Evolutionary conservation across 306 rosid genomes (phyloP), one percentile per base, ranked within the genome.

Genomic region (Cucurbita argyrosperma): DNA sequence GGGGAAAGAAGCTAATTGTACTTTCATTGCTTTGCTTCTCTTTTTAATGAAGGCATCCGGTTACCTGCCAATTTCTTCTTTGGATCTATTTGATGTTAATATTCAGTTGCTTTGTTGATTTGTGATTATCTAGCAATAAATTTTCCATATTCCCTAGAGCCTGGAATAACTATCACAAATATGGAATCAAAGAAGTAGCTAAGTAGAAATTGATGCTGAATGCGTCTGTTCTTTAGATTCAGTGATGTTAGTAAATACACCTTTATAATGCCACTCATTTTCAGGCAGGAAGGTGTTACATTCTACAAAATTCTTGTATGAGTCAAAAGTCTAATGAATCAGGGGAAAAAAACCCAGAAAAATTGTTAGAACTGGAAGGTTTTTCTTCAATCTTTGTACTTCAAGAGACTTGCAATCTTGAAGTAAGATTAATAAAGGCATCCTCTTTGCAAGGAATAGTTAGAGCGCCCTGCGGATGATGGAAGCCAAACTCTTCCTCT

Each of bases 361-460:
- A 15, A 5, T 0, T 13, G 46, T 61, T 21, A 66, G 23, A 43
- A 66, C 43, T 18, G 15, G 53, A 12, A 42, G 38, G 12, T 43
- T 8, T 26, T 13, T 5, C 18, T 67, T 47, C 10, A n/a, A 21
- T 21, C n/a, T 0, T 43, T 67, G 7, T 30, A 66, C 52, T 63
- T 63, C 14, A 63, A 42, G 26, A 63, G 7, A 14, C 54, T 50
- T 50, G 19, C 57, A 82, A 57, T 39, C 52, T 26, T 55, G 81
- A 80, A 54, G 80, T 74, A 76, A 82, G 74, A 72, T 76, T 26
- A 59, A 74, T 21, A 26, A 85, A 85, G 16, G 53, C 49, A 39
- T 85, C 81, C 77, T 78, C 80, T 8, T 50, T 62, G 84, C 86
- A 85, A 5, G 86, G 86, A 64, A 82, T 85, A 14, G 79, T 80